A percentile compares a stretch with the other conserved stretches of the same genome.
Evolutionary conservation across 805 yeast genomes (phyloP).

Genomic region (Ogataea philodendri): DNA sequence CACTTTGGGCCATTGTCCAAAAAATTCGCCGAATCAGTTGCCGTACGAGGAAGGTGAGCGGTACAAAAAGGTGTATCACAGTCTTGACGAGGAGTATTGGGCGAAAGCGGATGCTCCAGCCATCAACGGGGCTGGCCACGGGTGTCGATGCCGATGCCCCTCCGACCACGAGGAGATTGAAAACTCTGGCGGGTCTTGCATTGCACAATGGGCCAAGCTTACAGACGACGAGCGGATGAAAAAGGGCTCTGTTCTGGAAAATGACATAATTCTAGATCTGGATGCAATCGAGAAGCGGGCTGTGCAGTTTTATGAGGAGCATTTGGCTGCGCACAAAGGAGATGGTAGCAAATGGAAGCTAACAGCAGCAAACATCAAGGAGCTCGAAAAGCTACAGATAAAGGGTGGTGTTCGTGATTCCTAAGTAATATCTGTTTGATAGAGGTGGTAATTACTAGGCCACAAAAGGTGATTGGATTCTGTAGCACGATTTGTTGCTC

Average conservation of each 20-base stretch:
- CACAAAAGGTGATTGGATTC: too few relatives aligned
- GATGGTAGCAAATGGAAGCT: constrained; percentile 30
- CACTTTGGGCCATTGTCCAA: constrained; percentile 80
- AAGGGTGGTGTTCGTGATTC: too few relatives aligned
- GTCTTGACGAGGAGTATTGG: constrained; percentile 40
- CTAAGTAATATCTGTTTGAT: too few relatives aligned
- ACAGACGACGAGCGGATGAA: constrained; percentile 28
- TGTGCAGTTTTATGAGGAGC: constrained; percentile 22
- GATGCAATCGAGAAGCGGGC: constrained; percentile 31
- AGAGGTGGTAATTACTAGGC: too few relatives aligned
- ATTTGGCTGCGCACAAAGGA: constrained; percentile 21
- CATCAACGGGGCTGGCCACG: constrained; percentile 44
- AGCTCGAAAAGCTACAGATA: constrained; percentile 11
- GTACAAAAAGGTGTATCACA: constrained; percentile 35
- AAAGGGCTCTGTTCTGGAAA: constrained; percentile 12
- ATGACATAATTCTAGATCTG: constrained; percentile 19
- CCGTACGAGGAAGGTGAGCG: constrained; percentile 38
- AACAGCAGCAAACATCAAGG: constrained; percentile 17
- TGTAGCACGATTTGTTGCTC: too few relatives aligned
- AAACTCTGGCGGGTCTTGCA: constrained; percentile 51
- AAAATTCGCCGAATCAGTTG: constrained; percentile 55
- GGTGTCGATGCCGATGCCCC: constrained; percentile 88
- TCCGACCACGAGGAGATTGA: constrained; percentile 50
- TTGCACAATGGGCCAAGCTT: constrained; percentile 45
- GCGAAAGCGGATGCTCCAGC: constrained; percentile 26